phyloP scores from a whole-genome alignment of 225 moss, liverwort and hornwort genomes.

The Bryoerythrophyllum caledonicum region DNA sequence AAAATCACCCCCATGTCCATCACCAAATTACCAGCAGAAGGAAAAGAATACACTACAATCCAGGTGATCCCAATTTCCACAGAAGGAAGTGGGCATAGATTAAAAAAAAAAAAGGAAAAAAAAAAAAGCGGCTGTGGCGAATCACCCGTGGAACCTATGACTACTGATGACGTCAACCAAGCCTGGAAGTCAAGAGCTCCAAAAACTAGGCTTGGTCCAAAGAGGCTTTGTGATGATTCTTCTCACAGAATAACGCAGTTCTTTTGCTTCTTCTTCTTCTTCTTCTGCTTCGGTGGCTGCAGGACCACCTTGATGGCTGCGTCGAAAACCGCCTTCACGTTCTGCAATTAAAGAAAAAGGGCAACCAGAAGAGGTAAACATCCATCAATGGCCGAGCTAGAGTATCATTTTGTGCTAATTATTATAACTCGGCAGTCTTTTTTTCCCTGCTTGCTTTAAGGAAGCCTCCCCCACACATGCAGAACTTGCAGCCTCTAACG shows the following conservation, averaged over 20 bases:
- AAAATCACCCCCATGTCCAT: slow-evolving; percentile 64
- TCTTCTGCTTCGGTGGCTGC: slow-evolving; percentile 99
- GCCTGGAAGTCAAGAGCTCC: slow-evolving; percentile 44
- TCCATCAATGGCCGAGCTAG: too few species aligned
- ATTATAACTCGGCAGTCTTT: too few species aligned
- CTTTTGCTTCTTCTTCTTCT: slow-evolving; percentile 99
- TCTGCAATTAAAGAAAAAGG: too few species aligned
- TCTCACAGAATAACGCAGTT: slow-evolving; percentile 85
- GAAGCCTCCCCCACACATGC: too few species aligned
- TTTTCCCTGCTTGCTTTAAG: too few species aligned
- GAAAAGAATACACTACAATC: slow-evolving; percentile 68
- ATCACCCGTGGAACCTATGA: slow-evolving; percentile 49
- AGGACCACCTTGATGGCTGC: slow-evolving; percentile 99
- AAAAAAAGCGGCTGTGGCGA: slow-evolving; percentile 27
- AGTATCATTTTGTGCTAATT: too few species aligned
- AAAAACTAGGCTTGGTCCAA: slow-evolving; percentile 45
- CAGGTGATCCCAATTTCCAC: slow-evolving; percentile 56
- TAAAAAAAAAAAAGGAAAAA: too few species aligned
- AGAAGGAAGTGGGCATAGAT: slow-evolving; percentile 39
- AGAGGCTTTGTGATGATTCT: slow-evolving; percentile 3
- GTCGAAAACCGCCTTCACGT: slow-evolving; percentile 98
- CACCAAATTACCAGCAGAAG: slow-evolving; percentile 61
- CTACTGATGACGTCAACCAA: slow-evolving; percentile 40
- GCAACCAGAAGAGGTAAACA: neutral
- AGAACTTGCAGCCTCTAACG: too few species aligned